Evolutionary conservation across 768 basidiomycete species (phyloP).

Genomic region (Suillus hirtellus): DNA sequence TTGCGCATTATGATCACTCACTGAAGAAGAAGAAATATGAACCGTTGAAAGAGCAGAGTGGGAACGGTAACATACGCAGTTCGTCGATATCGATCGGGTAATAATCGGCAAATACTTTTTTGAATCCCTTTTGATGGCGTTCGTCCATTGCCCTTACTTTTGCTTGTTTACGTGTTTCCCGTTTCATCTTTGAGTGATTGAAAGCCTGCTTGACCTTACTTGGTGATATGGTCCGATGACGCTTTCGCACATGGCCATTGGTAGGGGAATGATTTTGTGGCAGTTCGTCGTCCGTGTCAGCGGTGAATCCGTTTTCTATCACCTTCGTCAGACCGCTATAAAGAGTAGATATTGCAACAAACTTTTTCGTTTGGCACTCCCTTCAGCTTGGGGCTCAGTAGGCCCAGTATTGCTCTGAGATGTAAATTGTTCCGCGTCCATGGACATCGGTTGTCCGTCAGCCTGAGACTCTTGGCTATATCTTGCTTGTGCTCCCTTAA

Average conservation of each 20-base stretch:
- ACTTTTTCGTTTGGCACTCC: conserved; percentile 52
- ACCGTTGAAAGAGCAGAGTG: neutral
- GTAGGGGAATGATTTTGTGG: conserved; percentile 33
- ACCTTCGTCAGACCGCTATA: conserved; percentile 11
- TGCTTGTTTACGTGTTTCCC: conserved; percentile 43
- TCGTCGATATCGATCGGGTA: conserved; percentile 33
- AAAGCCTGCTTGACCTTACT: conserved; percentile 38
- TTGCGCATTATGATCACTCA: neutral
- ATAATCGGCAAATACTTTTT: conserved; percentile 31
- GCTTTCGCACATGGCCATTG: conserved; percentile 40
- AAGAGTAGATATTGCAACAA: neutral
- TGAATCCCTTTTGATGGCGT: conserved; percentile 38
- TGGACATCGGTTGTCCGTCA: conserved; percentile 29
- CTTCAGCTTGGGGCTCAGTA: conserved; percentile 28
- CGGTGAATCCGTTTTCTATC: conserved; percentile 12
- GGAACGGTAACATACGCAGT: conserved; percentile 17
- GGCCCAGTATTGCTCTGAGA: conserved; percentile 19
- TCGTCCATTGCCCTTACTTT: conserved; percentile 41
- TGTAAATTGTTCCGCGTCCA: conserved; percentile 25
- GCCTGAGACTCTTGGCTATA: conserved; percentile 35
- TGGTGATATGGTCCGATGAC: conserved; percentile 53
- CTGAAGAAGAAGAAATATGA: neutral
- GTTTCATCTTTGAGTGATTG: conserved; percentile 37
- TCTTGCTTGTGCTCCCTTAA: conserved; percentile 24
- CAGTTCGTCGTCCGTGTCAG: conserved; percentile 35